Evolutionary conservation across 305 asterid genomes (phyloP).

Genomic region (Fraxinus floribunda): DNA sequence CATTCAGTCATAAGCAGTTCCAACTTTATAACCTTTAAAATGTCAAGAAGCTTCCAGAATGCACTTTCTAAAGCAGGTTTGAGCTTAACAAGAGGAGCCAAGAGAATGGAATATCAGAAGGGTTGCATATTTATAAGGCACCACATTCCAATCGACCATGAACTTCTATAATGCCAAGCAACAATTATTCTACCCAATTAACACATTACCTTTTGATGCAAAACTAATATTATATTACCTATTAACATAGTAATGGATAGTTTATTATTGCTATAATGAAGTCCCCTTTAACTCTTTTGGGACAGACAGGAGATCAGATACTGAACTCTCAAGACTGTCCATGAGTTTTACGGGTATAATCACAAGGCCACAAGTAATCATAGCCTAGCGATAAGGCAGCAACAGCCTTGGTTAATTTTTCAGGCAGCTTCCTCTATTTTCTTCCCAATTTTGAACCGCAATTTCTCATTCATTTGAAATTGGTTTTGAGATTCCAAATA

Average conservation of each 20-base stretch:
- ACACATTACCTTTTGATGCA: background rate
- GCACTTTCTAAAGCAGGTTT: background rate
- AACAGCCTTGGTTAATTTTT: too few species aligned
- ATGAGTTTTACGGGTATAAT: background rate
- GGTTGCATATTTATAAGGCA: background rate
- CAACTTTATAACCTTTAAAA: background rate
- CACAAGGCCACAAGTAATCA: background rate
- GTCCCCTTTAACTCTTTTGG: background rate
- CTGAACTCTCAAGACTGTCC: background rate
- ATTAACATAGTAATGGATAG: background rate
- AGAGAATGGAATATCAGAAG: background rate
- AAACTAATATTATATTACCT: background rate
- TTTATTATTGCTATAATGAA: background rate
- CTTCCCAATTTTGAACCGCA: too few species aligned
- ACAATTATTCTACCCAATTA: background rate
- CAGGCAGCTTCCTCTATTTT: too few species aligned
- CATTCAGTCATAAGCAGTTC: background rate
- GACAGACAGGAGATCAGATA: background rate
- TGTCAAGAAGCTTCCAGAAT: background rate
- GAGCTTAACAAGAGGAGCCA: background rate
- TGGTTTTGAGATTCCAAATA: too few species aligned
- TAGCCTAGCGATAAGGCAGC: background rate
- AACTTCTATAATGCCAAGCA: background rate
- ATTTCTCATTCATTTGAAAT: too few species aligned
- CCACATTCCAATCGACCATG: background rate